These are phyloP conservation scores for Ogataea methanolica DNA, from an alignment of 805 yeast genomes.

Conservation along the genomic window DNA sequence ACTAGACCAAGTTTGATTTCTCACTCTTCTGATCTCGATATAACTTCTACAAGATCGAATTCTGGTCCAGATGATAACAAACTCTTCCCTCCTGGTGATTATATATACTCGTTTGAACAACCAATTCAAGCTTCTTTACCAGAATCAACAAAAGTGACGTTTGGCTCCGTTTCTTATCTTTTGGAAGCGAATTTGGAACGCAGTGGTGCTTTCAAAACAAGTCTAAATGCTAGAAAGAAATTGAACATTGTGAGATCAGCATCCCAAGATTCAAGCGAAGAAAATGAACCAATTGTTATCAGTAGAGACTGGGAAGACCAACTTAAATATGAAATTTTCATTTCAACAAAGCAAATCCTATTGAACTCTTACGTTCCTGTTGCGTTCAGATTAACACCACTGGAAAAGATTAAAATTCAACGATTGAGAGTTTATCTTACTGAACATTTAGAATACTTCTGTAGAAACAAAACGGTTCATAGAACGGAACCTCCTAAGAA, in stretches of 20 bases:
- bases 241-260: constrained; percentile 72
- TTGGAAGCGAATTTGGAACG: constrained; percentile 71
- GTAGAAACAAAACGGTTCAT: constrained; percentile 82
- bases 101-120: constrained; percentile 87
- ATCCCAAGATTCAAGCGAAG: constrained; percentile 74
- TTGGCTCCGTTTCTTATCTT: constrained; percentile 72
- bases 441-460: constrained; percentile 87
- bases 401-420: constrained; percentile 84
- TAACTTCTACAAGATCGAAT: constrained; percentile 20
- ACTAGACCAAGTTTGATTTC: constrained; percentile 9
- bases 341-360: constrained; percentile 85
- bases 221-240: constrained; percentile 58
- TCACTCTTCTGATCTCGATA: constrained; percentile 13
- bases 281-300: constrained; percentile 89
- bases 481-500: constrained; percentile 87
- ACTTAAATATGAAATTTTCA: constrained; percentile 81
- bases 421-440: constrained; percentile 81
- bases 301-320: constrained; percentile 93
- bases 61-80: constrained; percentile 23
- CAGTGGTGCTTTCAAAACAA: constrained; percentile 81
- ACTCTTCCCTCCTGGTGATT: constrained; percentile 80
- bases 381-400: constrained; percentile 76
- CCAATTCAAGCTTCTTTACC: constrained; percentile 79
- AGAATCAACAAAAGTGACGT: constrained; percentile 71
- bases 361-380: constrained; percentile 81